Conservation (phyloP, 371 early-diverging fungal genomes). For the Mucor racemosus region DNA sequence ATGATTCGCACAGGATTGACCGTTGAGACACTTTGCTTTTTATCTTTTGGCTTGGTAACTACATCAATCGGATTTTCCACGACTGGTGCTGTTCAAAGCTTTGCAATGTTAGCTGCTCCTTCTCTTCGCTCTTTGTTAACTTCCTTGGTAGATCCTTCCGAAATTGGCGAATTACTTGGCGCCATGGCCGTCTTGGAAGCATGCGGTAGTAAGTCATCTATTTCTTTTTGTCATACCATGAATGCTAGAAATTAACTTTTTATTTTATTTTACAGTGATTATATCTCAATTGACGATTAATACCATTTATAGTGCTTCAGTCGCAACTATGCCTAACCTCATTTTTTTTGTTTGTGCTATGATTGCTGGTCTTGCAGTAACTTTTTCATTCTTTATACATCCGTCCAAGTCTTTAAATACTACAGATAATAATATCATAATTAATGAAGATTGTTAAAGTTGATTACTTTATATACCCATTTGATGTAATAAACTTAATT, state of each 20-base stretch:
- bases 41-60: constrained; percentile 40
- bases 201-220: constrained; percentile 39
- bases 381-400: background rate
- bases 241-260: background rate
- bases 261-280: constrained; percentile 31
- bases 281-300: constrained; percentile 43
- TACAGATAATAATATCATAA: background rate
- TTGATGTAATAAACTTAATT: background rate
- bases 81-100: constrained; percentile 42
- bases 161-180: constrained; percentile 57
- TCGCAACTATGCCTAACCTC: constrained; percentile 49
- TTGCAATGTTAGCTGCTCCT: constrained; percentile 47
- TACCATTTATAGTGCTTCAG: constrained; percentile 52
- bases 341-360: constrained; percentile 41
- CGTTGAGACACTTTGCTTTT: constrained; percentile 40
- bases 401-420: background rate
- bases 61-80: constrained; percentile 27
- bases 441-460: background rate
- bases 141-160: constrained; percentile 45
- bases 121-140: constrained; percentile 51
- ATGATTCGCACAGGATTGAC: constrained; percentile 49
- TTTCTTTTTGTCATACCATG: background rate
- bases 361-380: constrained; percentile 2
- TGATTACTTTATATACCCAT: background rate
- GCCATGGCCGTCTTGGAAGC: constrained; percentile 57